Evolutionary conservation across 208 protist species (phyloP).

Genomic region (Wallacemonas sp.): DNA sequence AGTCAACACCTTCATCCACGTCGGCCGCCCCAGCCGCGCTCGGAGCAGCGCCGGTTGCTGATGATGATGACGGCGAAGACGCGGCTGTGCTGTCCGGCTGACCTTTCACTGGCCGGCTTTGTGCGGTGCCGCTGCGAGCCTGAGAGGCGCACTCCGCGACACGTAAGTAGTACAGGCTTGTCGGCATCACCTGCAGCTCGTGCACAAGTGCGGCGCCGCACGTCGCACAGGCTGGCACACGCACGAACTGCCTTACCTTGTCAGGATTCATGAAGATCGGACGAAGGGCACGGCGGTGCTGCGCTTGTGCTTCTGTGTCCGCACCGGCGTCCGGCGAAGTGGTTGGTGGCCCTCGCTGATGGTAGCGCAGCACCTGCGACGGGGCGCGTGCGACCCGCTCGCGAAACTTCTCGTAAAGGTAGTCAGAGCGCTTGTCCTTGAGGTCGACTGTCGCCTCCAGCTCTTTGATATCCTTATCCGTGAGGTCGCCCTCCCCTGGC

Average conservation of each 20-base stretch:
- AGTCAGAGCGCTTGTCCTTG: constrained; percentile 66
- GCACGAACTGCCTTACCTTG: constrained; percentile 38
- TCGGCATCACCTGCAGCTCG: constrained; percentile 86
- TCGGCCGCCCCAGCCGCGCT: neutral
- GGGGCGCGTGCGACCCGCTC: constrained; percentile 54
- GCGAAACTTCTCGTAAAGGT: constrained; percentile 82
- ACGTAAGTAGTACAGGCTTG: constrained; percentile 70
- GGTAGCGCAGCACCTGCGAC: constrained; percentile 77
- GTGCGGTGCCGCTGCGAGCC: neutral
- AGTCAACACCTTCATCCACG: constrained; percentile 74
- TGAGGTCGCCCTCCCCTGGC: constrained; percentile 20
- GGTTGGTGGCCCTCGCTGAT: constrained; percentile 20
- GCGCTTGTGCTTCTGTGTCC: neutral
- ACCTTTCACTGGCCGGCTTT: neutral
- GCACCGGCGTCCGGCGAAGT: neutral
- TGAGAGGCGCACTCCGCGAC: constrained; percentile 36
- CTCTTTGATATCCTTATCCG: constrained; percentile 58
- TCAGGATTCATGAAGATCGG: constrained; percentile 81
- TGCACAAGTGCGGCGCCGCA: constrained; percentile 67
- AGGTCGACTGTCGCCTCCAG: constrained; percentile 65
- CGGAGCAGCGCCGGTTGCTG: neutral
- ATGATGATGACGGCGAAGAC: neutral
- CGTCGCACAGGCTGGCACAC: constrained; percentile 45
- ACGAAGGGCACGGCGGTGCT: constrained; percentile 7
- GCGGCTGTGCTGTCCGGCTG: neutral